A percentile compares a stretch with the other conserved stretches of the same genome.
These are phyloP conservation scores for Suillus americanus DNA, from an alignment of 768 basidiomycete species.

Conservation along the genomic window DNA sequence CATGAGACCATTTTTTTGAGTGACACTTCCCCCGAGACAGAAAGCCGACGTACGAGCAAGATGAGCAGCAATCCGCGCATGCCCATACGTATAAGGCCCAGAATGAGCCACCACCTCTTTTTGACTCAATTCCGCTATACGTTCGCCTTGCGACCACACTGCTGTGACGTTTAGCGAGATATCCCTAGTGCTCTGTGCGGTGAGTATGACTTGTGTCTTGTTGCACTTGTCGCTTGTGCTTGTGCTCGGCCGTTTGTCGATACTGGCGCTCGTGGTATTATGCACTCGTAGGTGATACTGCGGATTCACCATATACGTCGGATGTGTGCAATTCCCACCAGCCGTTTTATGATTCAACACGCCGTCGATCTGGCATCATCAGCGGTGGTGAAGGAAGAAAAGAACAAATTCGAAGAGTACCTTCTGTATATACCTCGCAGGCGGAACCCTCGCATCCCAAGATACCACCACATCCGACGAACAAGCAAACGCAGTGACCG, in stretches of 20 bases:
- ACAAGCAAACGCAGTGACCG: conserved; percentile 54
- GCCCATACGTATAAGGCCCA: conserved; percentile 80
- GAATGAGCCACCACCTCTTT: conserved; percentile 74
- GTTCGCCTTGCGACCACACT: conserved; percentile 73
- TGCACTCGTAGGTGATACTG: conserved; percentile 75
- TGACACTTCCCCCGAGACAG: neutral
- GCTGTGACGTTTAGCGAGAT: conserved; percentile 71
- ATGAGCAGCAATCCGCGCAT: conserved; percentile 52
- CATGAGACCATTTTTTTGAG: too few species aligned
- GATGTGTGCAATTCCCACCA: conserved; percentile 80
- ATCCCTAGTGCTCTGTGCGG: conserved; percentile 58
- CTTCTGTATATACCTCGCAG: conserved; percentile 42
- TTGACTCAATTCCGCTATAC: conserved; percentile 63
- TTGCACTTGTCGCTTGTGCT: neutral
- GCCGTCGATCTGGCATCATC: conserved; percentile 50
- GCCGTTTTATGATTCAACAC: conserved; percentile 67
- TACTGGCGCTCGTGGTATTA: conserved; percentile 23
- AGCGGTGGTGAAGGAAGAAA: neutral
- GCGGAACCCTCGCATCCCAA: conserved; percentile 46
- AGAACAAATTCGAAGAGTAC: conserved; percentile 11
- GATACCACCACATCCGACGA: conserved; percentile 29
- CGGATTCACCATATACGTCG: conserved; percentile 88
- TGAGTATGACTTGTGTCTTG: conserved; percentile 45
- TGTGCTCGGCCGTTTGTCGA: neutral
- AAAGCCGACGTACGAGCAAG: conserved; percentile 47